Evolutionary conservation across 257 asterid genomes (phyloP).

Genomic region (Striga asiatica): DNA sequence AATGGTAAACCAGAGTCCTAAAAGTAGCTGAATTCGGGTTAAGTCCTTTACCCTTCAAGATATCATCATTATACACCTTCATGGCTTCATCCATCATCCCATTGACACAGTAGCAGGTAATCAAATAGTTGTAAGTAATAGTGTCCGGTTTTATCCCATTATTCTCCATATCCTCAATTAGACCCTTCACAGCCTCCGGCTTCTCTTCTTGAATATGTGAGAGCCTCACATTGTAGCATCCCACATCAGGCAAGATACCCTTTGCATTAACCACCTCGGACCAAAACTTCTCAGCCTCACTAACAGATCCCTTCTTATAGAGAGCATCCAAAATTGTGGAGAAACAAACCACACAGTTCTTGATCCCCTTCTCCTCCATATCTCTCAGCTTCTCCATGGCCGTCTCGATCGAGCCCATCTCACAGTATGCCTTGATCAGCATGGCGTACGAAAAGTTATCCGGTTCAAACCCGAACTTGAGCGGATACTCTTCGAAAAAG

Average conservation of each 20-base stretch:
- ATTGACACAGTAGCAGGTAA: constrained; percentile 48
- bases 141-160: constrained; percentile 49
- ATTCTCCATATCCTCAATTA: constrained; percentile 60
- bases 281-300: constrained; percentile 66
- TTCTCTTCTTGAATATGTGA: constrained; percentile 29
- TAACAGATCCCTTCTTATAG: constrained; percentile 38
- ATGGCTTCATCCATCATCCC: constrained; percentile 64
- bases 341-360: constrained; percentile 26
- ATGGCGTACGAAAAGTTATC: constrained; percentile 60
- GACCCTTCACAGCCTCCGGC: constrained; percentile 37
- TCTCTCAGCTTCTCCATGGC: constrained; percentile 46
- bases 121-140: constrained; percentile 54
- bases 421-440: constrained; percentile 59
- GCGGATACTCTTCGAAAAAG: constrained; percentile 49
- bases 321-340: constrained; percentile 44
- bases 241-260: constrained; percentile 48
- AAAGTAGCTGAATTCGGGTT: constrained; percentile 59
- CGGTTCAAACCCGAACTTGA: constrained; percentile 39
- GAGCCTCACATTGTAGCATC: constrained; percentile 56
- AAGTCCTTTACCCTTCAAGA: constrained; percentile 35
- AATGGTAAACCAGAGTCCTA: constrained; percentile 50
- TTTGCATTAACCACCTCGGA: constrained; percentile 37
- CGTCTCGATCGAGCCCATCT: constrained; percentile 39
- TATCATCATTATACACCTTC: constrained; percentile 45
- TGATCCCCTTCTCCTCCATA: constrained; percentile 51